Evolutionary conservation across 305 asterid genomes (phyloP).

Genomic region (Ilex paraguariensis): DNA sequence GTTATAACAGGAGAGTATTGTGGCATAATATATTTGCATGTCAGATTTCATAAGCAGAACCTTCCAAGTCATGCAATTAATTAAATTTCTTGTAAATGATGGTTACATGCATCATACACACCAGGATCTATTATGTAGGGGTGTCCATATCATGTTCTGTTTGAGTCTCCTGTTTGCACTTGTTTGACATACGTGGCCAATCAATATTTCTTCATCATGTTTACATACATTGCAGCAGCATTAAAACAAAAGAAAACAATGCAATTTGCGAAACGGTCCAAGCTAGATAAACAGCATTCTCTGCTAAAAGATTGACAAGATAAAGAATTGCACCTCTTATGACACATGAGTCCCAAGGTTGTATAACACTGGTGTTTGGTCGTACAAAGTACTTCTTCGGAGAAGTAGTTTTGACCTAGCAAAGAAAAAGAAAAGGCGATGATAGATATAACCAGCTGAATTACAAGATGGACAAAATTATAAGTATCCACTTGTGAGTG

Average conservation of each 20-base stretch:
- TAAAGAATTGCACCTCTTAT: constrained; percentile 55
- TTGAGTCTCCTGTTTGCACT: too few relatives aligned
- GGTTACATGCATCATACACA: too few relatives aligned
- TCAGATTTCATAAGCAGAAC: too few relatives aligned
- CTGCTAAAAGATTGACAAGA: constrained; percentile 5
- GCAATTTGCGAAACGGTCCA: too few relatives aligned
- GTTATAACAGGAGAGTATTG: too few relatives aligned
- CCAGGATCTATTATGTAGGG: too few relatives aligned
- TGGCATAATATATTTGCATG: too few relatives aligned
- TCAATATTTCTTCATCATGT: background rate
- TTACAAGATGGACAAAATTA: background rate
- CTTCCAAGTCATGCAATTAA: too few relatives aligned
- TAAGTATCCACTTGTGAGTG: background rate
- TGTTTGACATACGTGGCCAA: too few relatives aligned
- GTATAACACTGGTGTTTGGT: constrained; percentile 69
- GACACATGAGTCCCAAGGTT: constrained; percentile 66
- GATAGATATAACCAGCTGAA: background rate
- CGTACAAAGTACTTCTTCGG: constrained; percentile 86
- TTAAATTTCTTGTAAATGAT: too few relatives aligned
- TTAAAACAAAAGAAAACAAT: too few relatives aligned
- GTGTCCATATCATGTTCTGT: too few relatives aligned
- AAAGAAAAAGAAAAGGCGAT: background rate
- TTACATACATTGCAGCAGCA: background rate
- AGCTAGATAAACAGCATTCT: background rate
- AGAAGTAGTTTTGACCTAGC: constrained; percentile 85